These are phyloP conservation scores for Diospyros kaki DNA, from an alignment of 148 eudicot species.

Conservation along the genomic window DNA sequence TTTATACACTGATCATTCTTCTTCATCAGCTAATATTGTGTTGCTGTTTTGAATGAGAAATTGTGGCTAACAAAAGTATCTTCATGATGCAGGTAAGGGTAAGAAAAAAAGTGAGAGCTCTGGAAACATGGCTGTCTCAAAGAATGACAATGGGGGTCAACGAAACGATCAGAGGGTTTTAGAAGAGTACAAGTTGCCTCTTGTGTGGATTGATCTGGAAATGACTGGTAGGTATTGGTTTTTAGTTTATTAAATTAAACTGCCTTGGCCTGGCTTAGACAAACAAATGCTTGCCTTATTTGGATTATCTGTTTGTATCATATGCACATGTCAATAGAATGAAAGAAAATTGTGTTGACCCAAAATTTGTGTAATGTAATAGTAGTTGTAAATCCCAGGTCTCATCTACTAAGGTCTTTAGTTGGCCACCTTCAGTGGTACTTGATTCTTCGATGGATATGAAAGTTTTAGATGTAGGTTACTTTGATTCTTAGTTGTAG, in stretches of 20 bases:
- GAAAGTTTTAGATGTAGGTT: too few relatives aligned
- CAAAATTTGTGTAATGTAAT: too few relatives aligned
- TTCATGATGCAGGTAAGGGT: conserved; percentile 36
- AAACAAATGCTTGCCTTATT: too few relatives aligned
- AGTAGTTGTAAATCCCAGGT: too few relatives aligned
- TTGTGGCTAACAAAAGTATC: background rate
- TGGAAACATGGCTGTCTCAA: conserved; percentile 17
- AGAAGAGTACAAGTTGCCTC: conserved; percentile 50
- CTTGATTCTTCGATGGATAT: too few relatives aligned
- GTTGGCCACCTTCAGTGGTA: too few relatives aligned
- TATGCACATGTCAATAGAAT: too few relatives aligned
- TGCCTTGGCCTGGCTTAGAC: background rate
- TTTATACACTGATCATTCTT: background rate
- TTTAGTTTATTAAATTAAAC: background rate
- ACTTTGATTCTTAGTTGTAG: too few relatives aligned
- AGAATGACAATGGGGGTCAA: conserved; percentile 31
- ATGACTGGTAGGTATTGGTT: conserved; percentile 63
- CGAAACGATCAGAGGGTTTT: conserved; percentile 17
- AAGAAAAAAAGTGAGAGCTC: conserved; percentile 26
- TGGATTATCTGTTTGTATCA: too few relatives aligned
- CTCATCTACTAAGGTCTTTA: too few relatives aligned
- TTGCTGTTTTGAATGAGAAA: background rate
- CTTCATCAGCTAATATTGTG: background rate
- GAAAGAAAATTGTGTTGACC: too few relatives aligned
- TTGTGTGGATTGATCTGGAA: conserved; percentile 91